Evolutionary conservation across 176 grass and related monocot species (phyloP), one percentile per base, ranked within the genome.

Genomic region (Oryza punctata): DNA sequence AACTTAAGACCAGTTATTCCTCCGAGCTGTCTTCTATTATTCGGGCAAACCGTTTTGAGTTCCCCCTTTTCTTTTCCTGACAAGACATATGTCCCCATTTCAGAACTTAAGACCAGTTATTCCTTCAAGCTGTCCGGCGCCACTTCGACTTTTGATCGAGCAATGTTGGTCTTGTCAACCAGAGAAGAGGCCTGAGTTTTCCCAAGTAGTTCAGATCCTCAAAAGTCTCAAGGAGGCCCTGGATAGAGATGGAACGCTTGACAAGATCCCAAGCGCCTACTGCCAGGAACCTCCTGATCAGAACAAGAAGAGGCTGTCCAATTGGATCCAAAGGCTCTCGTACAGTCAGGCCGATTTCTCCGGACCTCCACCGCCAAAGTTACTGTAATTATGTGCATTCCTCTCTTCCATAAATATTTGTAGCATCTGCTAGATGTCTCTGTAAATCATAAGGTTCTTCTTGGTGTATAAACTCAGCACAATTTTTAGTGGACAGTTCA

Each of bases 71-170:
- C 35, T 45, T 47, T 47, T 47, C 14, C 14, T 90, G 47, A 91
- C 64, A 52, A 30, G 10, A 1, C 27, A 49, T 79, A 29, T 73
- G 6, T 64, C 63, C 75, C 18, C 30, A 21, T 95, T 89, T 85
- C 82, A 99, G 97, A 94, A 99, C 61, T 82, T 99, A 89, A 89
- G 97, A 75, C 97, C 93, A 0, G 46, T 35, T 78, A 83, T 99
- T 84, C 97, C 97, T 70, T 77, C 67, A 0, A 80, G 77, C 44
- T 99, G 97, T 76, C 85, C 97, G 1, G 63, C 83, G 35, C 89
- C 78, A 44, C 35, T 99, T 66, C 71, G 61, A 81, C 69, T 81
- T 65, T 74, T 99, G 65, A 94, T 99, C 30, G 89, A 92, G 84
- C 97, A 96, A 86, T 99, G 97, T 25, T 99, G 97, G 97, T 70